Conservation (phyloP, 495 filamentous ascomycete genomes). For the Trichoderma virens region DNA sequence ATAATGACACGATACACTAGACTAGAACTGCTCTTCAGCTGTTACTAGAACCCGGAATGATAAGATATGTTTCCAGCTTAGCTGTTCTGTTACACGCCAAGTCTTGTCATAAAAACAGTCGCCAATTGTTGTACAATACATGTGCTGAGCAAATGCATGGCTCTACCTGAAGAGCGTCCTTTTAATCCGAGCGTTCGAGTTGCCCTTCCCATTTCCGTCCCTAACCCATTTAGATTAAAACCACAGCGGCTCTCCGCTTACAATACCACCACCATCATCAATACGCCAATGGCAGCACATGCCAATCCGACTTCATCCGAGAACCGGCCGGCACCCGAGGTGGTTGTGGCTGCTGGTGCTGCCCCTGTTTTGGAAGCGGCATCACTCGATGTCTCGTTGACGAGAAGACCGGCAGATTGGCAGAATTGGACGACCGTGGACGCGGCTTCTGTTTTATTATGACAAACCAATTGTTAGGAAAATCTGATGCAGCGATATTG, state of each 20-base stretch:
- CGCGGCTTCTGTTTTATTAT: neutral
- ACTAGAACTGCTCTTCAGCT: neutral
- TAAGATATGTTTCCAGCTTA: neutral
- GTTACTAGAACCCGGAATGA: slow-evolving; percentile 1
- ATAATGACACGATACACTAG: slow-evolving; percentile 2
- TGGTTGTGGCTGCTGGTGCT: neutral
- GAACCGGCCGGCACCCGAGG: neutral
- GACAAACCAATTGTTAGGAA: neutral
- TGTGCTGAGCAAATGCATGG: neutral
- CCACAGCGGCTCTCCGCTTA: neutral
- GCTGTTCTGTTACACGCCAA: neutral
- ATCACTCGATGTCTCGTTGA: neutral
- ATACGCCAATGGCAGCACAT: neutral
- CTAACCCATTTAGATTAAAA: neutral
- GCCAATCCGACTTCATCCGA: neutral
- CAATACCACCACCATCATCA: neutral
- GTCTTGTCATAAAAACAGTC: neutral
- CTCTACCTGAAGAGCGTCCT: neutral
- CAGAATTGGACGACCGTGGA: slow-evolving; percentile 9
- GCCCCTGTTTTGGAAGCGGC: neutral
- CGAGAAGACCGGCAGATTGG: neutral
- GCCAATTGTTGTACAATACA: neutral
- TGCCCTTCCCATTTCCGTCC: neutral
- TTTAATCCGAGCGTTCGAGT: neutral
- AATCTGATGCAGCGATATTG: too few species aligned